Conservation (phyloP, 805 yeast species). For the Scheffersomyces spartinae region DNA sequence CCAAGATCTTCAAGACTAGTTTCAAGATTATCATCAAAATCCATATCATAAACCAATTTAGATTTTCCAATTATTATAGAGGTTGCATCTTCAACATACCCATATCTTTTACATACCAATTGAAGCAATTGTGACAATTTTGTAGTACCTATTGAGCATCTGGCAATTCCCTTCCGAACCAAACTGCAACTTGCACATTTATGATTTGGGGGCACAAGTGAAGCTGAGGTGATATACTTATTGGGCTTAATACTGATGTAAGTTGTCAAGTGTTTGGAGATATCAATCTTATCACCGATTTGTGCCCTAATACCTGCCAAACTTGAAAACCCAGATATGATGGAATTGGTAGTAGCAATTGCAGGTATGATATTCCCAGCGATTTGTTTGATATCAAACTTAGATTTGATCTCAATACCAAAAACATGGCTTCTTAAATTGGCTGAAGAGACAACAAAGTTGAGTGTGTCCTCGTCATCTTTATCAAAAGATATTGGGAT, state of each 20-base stretch:
- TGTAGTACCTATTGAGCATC: too few species aligned
- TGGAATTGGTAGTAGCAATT: slow-evolving; percentile 94
- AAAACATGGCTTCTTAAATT: slow-evolving; percentile 67
- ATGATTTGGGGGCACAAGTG: slow-evolving; percentile 49
- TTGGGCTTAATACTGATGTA: slow-evolving; percentile 37
- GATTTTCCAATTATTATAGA: slow-evolving; percentile 48
- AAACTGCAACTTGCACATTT: slow-evolving; percentile 59
- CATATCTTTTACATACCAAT: slow-evolving; percentile 12
- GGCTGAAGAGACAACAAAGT: slow-evolving; percentile 80
- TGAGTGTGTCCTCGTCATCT: slow-evolving; percentile 85
- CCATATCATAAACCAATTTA: slow-evolving; percentile 68
- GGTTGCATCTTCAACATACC: slow-evolving; percentile 18
- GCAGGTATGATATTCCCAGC: slow-evolving; percentile 99
- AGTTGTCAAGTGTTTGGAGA: slow-evolving; percentile 12
- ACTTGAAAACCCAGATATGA: slow-evolving; percentile 82
- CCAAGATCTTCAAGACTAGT: slow-evolving; percentile 41
- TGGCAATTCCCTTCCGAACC: slow-evolving; percentile 44
- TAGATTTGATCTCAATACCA: slow-evolving; percentile 56
- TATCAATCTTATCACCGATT: too few species aligned
- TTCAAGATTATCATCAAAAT: slow-evolving; percentile 68
- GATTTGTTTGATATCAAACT: slow-evolving; percentile 83
- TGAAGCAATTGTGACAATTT: too few species aligned
- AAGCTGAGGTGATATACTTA: slow-evolving; percentile 55
- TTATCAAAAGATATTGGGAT: slow-evolving; percentile 64
- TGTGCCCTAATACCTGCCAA: too few species aligned